Evolutionary conservation across 768 basidiomycete genomes (phyloP).

Genomic region (Panus rudis): DNA sequence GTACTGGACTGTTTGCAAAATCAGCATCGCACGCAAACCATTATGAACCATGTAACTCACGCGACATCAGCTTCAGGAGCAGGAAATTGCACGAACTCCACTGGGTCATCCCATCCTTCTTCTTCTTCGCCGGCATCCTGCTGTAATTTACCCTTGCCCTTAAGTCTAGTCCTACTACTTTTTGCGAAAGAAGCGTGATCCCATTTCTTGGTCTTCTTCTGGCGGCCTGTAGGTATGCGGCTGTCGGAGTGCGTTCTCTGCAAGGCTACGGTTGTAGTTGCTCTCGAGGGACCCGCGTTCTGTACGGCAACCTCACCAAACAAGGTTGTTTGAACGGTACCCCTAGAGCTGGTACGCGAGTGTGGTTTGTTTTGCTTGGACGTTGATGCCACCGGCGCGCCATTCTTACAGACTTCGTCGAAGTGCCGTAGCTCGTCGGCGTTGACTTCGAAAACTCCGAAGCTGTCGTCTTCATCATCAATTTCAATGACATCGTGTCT

Average conservation of each 20-base stretch:
- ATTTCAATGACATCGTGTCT: constrained; percentile 30
- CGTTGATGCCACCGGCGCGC: not conserved
- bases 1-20: not conserved
- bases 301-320: constrained; percentile 54
- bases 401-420: constrained; percentile 40
- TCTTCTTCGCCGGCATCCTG: constrained; percentile 42
- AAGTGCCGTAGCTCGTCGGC: constrained; percentile 46
- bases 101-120: constrained; percentile 45
- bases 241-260: too few relatives aligned
- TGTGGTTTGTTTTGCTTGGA: constrained; percentile 3
- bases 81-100: constrained; percentile 82
- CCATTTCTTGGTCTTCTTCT: constrained; percentile 73
- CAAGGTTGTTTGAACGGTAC: constrained; percentile 57
- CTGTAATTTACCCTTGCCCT: constrained; percentile 45
- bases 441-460: constrained; percentile 42
- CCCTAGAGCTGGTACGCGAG: constrained; percentile 23
- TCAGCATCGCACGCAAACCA: not conserved
- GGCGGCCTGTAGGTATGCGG: too few relatives aligned
- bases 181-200: constrained; percentile 86
- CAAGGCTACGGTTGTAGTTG: constrained; percentile 13
- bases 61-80: constrained; percentile 44
- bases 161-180: constrained; percentile 57
- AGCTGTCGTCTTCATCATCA: constrained; percentile 35
- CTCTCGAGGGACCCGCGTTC: constrained; percentile 25
- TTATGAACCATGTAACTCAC: constrained; percentile 16